Conservation (phyloP, 768 basidiomycete genomes). For the Tulasnella sp. region DNA sequence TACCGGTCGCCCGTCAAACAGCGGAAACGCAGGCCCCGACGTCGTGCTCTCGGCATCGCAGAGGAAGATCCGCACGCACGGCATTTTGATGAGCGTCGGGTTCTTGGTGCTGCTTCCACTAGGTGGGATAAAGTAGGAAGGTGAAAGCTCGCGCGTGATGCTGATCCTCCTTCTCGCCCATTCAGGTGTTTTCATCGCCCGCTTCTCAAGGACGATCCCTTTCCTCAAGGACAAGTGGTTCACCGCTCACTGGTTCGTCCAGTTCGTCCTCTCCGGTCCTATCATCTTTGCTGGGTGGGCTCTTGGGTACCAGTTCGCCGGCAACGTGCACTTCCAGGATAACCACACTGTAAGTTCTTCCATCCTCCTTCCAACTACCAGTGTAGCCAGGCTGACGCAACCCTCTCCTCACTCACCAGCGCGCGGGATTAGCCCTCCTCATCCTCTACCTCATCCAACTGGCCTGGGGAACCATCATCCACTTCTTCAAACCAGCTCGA, state of each 20-base stretch:
- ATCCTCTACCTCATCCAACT: constrained; percentile 59
- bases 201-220: constrained; percentile 56
- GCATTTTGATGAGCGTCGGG: constrained; percentile 55
- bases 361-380: neutral
- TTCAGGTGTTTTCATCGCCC: constrained; percentile 52
- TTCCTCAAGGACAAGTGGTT: constrained; percentile 51
- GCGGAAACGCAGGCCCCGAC: neutral
- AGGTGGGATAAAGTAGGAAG: constrained; percentile 42
- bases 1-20: neutral
- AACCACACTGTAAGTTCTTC: constrained; percentile 46
- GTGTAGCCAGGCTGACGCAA: neutral
- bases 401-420: constrained; percentile 22
- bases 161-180: neutral
- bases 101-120: constrained; percentile 62
- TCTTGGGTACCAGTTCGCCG: constrained; percentile 48
- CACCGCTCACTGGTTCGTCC: constrained; percentile 55
- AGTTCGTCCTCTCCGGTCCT: constrained; percentile 56
- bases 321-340: constrained; percentile 42
- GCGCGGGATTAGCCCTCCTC: constrained; percentile 54
- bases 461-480: constrained; percentile 54
- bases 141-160: no score
- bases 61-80: constrained; percentile 52
- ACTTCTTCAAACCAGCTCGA: constrained; percentile 53
- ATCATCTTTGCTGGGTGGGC: constrained; percentile 58
- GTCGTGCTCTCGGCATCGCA: constrained; percentile 43